Evolutionary conservation across 805 yeast genomes (phyloP), one percentile per base, ranked within the genome.

Genomic region (Torulaspora indica): DNA sequence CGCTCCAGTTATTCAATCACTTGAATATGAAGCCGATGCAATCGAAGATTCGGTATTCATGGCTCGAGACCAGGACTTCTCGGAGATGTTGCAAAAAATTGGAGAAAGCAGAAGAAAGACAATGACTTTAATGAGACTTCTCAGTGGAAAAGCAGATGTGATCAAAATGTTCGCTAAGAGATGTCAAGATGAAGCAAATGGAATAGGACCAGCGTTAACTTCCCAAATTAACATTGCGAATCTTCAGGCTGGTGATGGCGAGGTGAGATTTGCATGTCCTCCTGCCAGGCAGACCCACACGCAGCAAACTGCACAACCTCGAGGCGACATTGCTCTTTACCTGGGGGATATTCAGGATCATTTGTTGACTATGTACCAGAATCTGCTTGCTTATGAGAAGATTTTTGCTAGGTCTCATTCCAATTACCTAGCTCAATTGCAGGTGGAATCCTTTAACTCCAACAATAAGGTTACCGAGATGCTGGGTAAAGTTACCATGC

Each of bases 341-440:
- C 68, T 90, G 49, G 96, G 96, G 45, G 98, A 90, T 78, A 90
- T 90, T 61, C 96, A 89, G 68, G 97, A 90, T 74, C 98, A 90
- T 76, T 85, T 91, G 58, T 81, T 90, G 46, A 91, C 98, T 13
- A 91, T 91, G 97, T 85, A 80, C 66, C 96, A 89, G 68, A 90
- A 88, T 59, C 74, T 91, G 61, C 67, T 82, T 34, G 85, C 95
- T 3, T 90, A 88, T 61, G 98, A 91, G 63, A 90, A 90, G 74
- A 91, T 91, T 57, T 84, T 91, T 61, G 81, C 95, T 35, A 77
- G 97, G 54, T 83, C 95, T 1, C 97, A 91, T 63, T 76, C 95
- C 13, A 91, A 90, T 59, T 91, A 91, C 64, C 71, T 91, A 63
- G 96, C 97, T 0, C 96, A 89, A 60, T 71, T 91, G 54, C 97